A percentile compares a stretch with the other conserved stretches of the same genome.
phyloP scores from a whole-genome alignment of 2,329 filamentous ascomycete genomes.

The Calonectria naviculata region DNA sequence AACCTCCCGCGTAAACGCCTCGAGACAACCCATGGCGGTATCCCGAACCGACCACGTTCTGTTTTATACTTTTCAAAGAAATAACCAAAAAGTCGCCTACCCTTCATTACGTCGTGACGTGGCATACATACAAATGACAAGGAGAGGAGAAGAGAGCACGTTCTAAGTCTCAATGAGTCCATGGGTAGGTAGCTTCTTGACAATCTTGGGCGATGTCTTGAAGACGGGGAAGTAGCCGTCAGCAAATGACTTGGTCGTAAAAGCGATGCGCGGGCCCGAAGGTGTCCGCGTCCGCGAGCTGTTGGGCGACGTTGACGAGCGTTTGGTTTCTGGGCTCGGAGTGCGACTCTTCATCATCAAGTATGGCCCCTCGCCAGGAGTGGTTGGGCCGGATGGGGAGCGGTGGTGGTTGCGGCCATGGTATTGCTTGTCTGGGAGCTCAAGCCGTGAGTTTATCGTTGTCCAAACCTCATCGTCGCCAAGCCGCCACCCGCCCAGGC shows the following conservation, averaged over 20 bases:
- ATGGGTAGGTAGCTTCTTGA: constrained; percentile 41
- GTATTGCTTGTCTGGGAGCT: constrained; percentile 57
- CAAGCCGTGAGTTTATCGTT: constrained; percentile 63
- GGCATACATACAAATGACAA: constrained; percentile 24
- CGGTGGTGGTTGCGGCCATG: constrained; percentile 54
- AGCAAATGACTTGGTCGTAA: constrained; percentile 39
- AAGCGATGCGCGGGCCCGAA: constrained; percentile 50
- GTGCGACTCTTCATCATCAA: constrained; percentile 57
- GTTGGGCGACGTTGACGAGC: constrained; percentile 51
- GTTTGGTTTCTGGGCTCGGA: constrained; percentile 47
- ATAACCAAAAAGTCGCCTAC: neutral
- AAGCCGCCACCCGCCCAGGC: constrained; percentile 68
- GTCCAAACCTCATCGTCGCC: constrained; percentile 61
- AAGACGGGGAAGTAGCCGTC: constrained; percentile 57
- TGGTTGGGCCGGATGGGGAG: constrained; percentile 53
- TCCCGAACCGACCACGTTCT: constrained; percentile 12
- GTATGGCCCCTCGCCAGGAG: constrained; percentile 53
- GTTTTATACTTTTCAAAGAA: constrained; percentile 4
- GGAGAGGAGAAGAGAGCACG: neutral
- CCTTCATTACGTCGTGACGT: constrained; percentile 33
- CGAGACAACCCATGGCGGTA: constrained; percentile 10
- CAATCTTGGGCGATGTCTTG: constrained; percentile 44
- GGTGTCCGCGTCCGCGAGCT: constrained; percentile 62
- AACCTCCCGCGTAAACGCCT: constrained; percentile 10
- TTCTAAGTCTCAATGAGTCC: constrained; percentile 33